Evolutionary conservation across 169 alveolate species (phyloP), one percentile per base, ranked within the genome.

Genomic region (Plasmodium ovale): DNA sequence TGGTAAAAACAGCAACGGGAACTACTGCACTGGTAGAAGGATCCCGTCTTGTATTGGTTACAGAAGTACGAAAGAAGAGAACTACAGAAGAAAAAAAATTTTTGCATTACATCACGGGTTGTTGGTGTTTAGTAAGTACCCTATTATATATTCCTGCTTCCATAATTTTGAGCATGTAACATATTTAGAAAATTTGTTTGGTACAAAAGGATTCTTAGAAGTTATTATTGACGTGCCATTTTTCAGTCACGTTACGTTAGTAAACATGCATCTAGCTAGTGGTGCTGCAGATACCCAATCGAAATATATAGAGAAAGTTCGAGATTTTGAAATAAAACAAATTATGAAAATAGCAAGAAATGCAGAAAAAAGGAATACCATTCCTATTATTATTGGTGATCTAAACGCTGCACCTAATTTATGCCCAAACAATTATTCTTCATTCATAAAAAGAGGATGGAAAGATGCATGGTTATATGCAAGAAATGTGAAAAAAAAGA

Each of bases 221-320:
- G 96, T 95, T 23, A 71, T 96, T 69, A 93, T 95, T 39, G 96
- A 95, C 44, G 87, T 96, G 23, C 97, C 98, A 5, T 91, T 93
- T 35, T 91, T 96, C 62, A 96, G 98, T 58, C 74, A 84, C 64
- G 91, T 95, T 29, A 94, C 97, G 49, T 69, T 96, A 68, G 92
- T 95, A 54, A 96, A 96, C 62, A 95, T 96, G 84, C 98, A 96
- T 67, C 82, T 96, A 96, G 98, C 98, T 25, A 94, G 97, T 69
- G 98, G 96, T n/a, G 95, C 97, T 29, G 95, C 93, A 39, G 95
- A 95, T 54, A 97, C 98, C 3, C 98, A 95, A 77, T 95, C 98
- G 12, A 91, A 93, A 21, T 94, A 92, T 64, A 92, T 96, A 9
- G 98, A 95, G 77, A 92, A 93, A 64, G 93, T 96, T 44, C 67